Base-by-base conservation (phyloP, 306 rosid genomes). In the Rosa multiflora region DNA sequence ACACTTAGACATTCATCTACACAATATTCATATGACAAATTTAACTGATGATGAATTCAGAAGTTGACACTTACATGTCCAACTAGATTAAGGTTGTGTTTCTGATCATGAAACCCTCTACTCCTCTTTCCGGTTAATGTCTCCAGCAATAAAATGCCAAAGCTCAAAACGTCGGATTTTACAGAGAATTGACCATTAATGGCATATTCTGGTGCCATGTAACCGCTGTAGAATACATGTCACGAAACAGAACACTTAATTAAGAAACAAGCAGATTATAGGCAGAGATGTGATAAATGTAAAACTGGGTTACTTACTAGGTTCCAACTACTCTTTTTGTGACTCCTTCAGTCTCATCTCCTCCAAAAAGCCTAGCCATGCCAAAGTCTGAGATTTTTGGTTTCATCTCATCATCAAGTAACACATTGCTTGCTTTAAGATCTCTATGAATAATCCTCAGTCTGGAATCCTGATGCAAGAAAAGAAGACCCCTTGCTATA, bases 141-240 rank as follows among this genome's bases (percentile, higher is more conserved):
- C 82, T 84, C 87, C 9, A 85, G 68, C 21, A 85, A 10, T 39
- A 85, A 70, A 18, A 81, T 78, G 0, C 85, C 85, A 4, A 85
- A 85, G 59, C 85, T 81, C n/a, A 85, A 85, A 13, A 85, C 85
- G 14, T 85, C 88, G 1, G 85, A 81, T 23, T 85, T 89, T 3
- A 83, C 35, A 20, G 93, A 89, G 83, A 87, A 89, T 55, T 77
- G 48, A 2, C 90, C 89, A 40, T 85, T 87, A 6, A 70, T 59
- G 0, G 90, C 90, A 69, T 87, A 89, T 29, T 89, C 93, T 1
- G 90, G 90, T 71, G 89, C 86, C 93, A 89, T 89, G 20, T 89
- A 87, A 3, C 93, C 91, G 47, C 89, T 85, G 37, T 10, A 68
- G 5, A 8, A 7, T 55, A 55, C 10, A 32, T 32, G 6, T 17